Conservation (phyloP, 192 early-diverging fungal species). For the Mortierella claussenii region DNA sequence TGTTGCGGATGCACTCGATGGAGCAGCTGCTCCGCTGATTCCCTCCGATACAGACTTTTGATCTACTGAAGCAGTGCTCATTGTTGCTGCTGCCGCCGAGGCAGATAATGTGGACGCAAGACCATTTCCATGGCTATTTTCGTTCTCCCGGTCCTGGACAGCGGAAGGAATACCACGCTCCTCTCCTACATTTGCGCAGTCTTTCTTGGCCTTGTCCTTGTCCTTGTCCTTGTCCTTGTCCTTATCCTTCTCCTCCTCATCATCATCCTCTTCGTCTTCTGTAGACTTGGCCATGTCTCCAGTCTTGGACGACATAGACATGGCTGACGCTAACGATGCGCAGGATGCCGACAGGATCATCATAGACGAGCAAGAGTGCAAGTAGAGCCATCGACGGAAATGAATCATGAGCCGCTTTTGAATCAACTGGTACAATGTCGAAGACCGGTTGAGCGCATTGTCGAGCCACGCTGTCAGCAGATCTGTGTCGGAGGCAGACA, state of each 20-base stretch:
- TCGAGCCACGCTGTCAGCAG: constrained; percentile 38
- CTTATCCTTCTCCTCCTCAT: background rate
- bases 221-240: background rate
- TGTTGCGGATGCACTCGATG: background rate
- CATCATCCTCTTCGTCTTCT: constrained; percentile 6
- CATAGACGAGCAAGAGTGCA: constrained; percentile 45
- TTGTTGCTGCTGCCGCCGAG: background rate
- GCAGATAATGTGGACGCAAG: background rate
- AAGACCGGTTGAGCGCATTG: constrained; percentile 36
- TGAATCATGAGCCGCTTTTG: constrained; percentile 47
- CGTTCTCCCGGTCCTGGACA: background rate
- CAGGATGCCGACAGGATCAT: constrained; percentile 40
- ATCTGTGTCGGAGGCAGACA: constrained; percentile 31
- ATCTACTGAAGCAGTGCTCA: background rate
- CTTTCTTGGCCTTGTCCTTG: no score
- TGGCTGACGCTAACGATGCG: constrained; percentile 34
- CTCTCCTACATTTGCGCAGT: no score
- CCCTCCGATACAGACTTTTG: background rate
- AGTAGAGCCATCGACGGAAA: constrained; percentile 43
- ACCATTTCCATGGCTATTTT: background rate
- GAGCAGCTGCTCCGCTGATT: background rate
- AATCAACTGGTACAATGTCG: constrained; percentile 37
- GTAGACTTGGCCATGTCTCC: background rate
- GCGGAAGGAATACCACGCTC: no score
- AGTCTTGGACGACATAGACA: constrained; percentile 25